Conservation (phyloP, 1,139 yeast species). For the Hyphopichia khmerensis region DNA sequence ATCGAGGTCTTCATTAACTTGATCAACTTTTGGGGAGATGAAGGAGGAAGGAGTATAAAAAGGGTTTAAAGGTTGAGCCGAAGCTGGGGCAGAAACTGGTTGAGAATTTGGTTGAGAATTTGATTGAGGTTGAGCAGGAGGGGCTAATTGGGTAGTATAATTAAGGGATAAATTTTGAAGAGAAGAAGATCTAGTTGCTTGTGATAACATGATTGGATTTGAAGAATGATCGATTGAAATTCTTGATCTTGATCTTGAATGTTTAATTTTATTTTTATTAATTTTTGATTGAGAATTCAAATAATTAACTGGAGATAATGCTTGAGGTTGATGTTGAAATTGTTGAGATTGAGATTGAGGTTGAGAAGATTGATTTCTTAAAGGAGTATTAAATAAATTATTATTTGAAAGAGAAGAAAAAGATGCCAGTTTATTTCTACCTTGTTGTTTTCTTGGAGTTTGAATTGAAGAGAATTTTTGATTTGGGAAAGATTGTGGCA, state of each 20-base stretch:
- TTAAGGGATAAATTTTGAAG: slow-evolving; percentile 1
- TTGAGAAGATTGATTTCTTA: slow-evolving; percentile 13
- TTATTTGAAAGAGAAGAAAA: slow-evolving; percentile 18
- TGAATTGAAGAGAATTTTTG: not conserved
- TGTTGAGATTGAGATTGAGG: too few species aligned
- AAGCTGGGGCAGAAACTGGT: slow-evolving; percentile 6
- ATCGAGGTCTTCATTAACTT: slow-evolving; percentile 22
- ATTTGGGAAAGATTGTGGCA: slow-evolving; percentile 16
- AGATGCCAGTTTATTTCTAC: slow-evolving; percentile 33
- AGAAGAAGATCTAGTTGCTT: slow-evolving; percentile 5
- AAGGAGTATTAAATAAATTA: slow-evolving; percentile 31
- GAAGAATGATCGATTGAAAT: slow-evolving; percentile 31
- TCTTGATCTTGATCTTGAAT: slow-evolving; percentile 42
- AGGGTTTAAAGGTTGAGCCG: slow-evolving; percentile 28
- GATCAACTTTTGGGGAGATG: slow-evolving; percentile 38
- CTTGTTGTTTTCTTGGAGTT: slow-evolving; percentile 11
- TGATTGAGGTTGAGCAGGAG: not conserved
- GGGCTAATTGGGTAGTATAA: not conserved
- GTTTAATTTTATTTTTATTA: slow-evolving; percentile 34
- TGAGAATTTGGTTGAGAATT: slow-evolving; percentile 8
- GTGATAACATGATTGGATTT: slow-evolving; percentile 11
- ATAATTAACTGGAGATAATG: slow-evolving; percentile 24
- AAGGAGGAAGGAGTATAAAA: slow-evolving; percentile 46
- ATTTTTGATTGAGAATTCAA: slow-evolving; percentile 21
- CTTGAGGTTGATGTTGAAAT: slow-evolving; percentile 3